A percentile compares a stretch with the other conserved stretches of the same genome.
Evolutionary conservation across 371 early-diverging fungal genomes (phyloP).

Genomic region (Basidiobolus meristosporus): DNA sequence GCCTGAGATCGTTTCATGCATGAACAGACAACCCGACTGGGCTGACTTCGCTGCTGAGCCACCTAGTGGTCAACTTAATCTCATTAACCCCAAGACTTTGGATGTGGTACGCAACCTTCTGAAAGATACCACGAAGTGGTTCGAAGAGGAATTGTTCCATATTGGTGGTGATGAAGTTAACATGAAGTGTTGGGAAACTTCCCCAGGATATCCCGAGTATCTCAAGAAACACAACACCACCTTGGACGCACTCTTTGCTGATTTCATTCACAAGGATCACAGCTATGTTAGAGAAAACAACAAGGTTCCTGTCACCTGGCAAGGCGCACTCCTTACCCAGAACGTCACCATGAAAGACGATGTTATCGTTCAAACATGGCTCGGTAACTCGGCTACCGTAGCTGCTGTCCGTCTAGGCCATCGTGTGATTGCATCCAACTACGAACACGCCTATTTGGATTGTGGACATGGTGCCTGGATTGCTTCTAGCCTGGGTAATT

Average conservation of each 20-base stretch:
- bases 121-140: conserved; percentile 27
- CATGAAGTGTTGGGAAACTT: conserved; percentile 42
- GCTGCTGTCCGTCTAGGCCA: not conserved
- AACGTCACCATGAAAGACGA: conserved; percentile 16
- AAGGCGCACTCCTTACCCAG: conserved; percentile 24
- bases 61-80: conserved; percentile 53
- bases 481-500: conserved; percentile 30
- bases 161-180: conserved; percentile 68
- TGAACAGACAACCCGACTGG: conserved; percentile 16
- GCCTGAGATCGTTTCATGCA: conserved; percentile 20
- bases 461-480: conserved; percentile 48
- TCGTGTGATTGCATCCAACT: not conserved
- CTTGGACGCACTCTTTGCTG: conserved; percentile 3
- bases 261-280: conserved; percentile 8
- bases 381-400: conserved; percentile 9
- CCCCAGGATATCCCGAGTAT: conserved; percentile 30
- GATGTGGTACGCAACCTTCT: conserved; percentile 33
- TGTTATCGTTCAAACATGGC: conserved; percentile 32
- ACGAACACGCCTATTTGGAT: conserved; percentile 26
- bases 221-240: conserved; percentile 4
- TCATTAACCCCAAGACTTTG: conserved; percentile 24
- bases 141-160: conserved; percentile 49
- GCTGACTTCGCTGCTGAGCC: conserved; percentile 30
- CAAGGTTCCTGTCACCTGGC: conserved; percentile 28
- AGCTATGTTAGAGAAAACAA: conserved; percentile 8